A percentile compares a stretch with the other conserved stretches of the same genome.
These are phyloP conservation scores for Thalassiosira mediterranea DNA, from an alignment of 352 stramenopile species.

Conservation along the genomic window DNA sequence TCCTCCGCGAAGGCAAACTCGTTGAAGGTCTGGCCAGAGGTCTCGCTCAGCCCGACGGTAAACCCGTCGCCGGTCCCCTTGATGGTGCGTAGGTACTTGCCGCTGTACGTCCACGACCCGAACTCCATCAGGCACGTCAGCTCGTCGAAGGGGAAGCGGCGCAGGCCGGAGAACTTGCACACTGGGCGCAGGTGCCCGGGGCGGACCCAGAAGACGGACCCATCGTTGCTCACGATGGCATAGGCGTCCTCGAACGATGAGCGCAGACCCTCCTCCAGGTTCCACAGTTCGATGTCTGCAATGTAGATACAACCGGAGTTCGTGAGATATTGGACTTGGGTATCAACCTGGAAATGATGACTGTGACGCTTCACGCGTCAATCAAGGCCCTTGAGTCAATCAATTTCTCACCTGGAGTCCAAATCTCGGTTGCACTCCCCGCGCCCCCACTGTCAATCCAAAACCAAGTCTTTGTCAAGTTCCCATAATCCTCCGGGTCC, in stretches of 20 bases:
- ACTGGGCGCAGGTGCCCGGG: conserved; percentile 43
- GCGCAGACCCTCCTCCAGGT: conserved; percentile 37
- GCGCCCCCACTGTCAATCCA: conserved; percentile 43
- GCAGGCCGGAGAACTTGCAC: conserved; percentile 57
- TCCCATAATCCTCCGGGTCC: conserved; percentile 42
- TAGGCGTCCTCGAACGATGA: conserved; percentile 43
- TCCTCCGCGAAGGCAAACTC: conserved; percentile 43
- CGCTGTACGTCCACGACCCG: conserved; percentile 44
- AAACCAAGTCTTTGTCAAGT: conserved; percentile 40
- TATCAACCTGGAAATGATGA: no score
- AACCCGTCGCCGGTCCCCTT: conserved; percentile 17
- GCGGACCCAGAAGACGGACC: conserved; percentile 42
- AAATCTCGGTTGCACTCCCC: conserved; percentile 57
- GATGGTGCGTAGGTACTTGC: conserved; percentile 41
- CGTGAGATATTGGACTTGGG: no score
- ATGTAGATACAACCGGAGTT: no score
- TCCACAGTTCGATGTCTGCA: conserved; percentile 52
- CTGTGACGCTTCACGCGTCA: no score
- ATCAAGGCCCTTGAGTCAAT: no score
- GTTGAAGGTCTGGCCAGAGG: conserved; percentile 33
- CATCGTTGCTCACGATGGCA: conserved; percentile 33
- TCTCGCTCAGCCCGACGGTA: conserved; percentile 27
- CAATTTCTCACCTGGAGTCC: no score
- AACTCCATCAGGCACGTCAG: conserved; percentile 56
- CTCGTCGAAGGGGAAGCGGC: conserved; percentile 56